Evolutionary conservation across 2,329 filamentous ascomycete genomes (phyloP), one percentile per base, ranked within the genome.

Genomic region (Fusarium poae): DNA sequence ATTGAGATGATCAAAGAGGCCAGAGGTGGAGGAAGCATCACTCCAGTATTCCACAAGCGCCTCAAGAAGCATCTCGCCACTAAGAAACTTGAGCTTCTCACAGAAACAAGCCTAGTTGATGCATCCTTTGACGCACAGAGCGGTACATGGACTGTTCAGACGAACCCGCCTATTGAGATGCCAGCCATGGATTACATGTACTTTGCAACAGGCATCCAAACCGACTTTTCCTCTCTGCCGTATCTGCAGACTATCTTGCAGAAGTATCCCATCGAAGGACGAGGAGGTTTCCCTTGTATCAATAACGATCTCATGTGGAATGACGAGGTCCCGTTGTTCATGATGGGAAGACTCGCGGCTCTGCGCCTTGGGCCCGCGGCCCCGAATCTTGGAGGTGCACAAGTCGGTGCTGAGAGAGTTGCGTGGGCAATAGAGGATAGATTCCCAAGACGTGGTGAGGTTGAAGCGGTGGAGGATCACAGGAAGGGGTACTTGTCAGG

Each of bases 221-320:
- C 88, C 0, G 84, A 93, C 67, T 86, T 93, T 27, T 74, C 79
- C 2, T 82, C 82, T 3, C 81, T 94, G 23, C 85, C 89, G 0
- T 88, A 89, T 57, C 79, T 95, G 15, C 79, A 87, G 57, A 85
- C 81, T 0, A 86, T 95, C 74, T 78, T 86, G 11, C 66, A 80
- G 5, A 83, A 88, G 20, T 82, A 90, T 64, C 91, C 91, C 0
- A 84, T 95, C 34, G 78, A 87, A 18, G 84, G 82, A 0, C 83
- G 87, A 25, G 88, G 88, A 6, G 92, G 92, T 0, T 80, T 94
- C 21, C 92, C 92, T 0, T 92, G 90, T 67, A 77, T 95, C 52
- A 94, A 86, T 3, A 87, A 94, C 42, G 91, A 95, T 72, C 80
- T 95, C 63, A 91, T 90, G 84, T 95, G 92, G 92, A 83, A 83